These are phyloP conservation scores for Phtheirospermum japonicum DNA, from an alignment of 257 asterid species.

Conservation along the genomic window DNA sequence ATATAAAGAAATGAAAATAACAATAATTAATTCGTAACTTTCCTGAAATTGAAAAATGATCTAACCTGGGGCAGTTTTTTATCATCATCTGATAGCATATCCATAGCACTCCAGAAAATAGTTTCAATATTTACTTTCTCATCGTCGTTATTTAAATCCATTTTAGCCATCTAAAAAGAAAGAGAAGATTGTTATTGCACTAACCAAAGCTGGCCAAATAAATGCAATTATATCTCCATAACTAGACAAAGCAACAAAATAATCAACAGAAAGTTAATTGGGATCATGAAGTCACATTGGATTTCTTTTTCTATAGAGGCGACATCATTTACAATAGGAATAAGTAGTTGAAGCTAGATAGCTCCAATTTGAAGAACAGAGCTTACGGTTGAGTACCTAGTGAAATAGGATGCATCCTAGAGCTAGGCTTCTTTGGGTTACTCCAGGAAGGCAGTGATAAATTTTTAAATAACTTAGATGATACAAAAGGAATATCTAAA, in stretches of 20 bases:
- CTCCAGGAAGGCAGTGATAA: no score
- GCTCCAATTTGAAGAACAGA: no score
- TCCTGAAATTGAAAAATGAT: constrained; percentile 19
- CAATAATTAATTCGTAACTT: constrained; percentile 14
- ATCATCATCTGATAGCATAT: constrained; percentile 97
- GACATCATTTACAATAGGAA: not conserved
- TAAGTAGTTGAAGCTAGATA: no score
- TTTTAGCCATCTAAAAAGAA: constrained; percentile 73
- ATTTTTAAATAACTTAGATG: not conserved
- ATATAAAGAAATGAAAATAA: constrained; percentile 5
- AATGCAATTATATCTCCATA: constrained; percentile 5
- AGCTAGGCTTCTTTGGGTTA: no score
- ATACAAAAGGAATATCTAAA: not conserved
- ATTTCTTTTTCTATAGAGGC: not conserved
- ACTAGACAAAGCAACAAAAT: constrained; percentile 18
- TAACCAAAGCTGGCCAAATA: constrained; percentile 23
- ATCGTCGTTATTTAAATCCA: constrained; percentile 85
- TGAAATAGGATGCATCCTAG: no score
- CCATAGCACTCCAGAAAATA: constrained; percentile 99
- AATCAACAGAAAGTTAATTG: constrained; percentile 18
- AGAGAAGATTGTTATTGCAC: constrained; percentile 25
- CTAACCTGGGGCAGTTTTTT: constrained; percentile 91
- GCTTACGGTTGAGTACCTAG: no score
- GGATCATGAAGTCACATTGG: not conserved
- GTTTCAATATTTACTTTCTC: constrained; percentile 85